These are phyloP conservation scores for Blepharisma japonicum DNA, from an alignment of 73 alveolate genomes.

Conservation along the genomic window DNA sequence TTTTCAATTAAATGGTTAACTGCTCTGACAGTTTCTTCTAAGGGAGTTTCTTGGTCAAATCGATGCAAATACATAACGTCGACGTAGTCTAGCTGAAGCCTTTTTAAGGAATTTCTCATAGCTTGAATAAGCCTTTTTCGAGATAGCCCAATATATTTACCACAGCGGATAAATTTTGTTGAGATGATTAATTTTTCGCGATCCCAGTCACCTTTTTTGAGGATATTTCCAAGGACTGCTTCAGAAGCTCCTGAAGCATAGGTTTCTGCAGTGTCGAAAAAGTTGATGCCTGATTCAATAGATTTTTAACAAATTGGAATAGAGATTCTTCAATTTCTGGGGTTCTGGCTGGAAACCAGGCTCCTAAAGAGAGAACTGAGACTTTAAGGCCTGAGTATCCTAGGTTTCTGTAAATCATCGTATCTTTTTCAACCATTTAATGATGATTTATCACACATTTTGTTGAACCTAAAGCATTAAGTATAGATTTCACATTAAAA, in stretches of 20 bases:
- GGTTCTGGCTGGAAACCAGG: conserved; percentile 45
- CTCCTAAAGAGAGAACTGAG: not conserved
- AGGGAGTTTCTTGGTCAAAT: conserved; percentile 84
- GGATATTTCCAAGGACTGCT: conserved; percentile 51
- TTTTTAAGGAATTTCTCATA: conserved; percentile 65
- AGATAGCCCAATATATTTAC: conserved; percentile 62
- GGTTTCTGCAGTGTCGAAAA: conserved; percentile 94
- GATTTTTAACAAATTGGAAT: conserved; percentile 53
- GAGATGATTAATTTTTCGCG: conserved; percentile 75
- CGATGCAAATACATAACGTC: conserved; percentile 91
- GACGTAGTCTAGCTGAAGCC: conserved; percentile 81
- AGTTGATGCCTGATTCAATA: conserved; percentile 84
- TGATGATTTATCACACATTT: no score
- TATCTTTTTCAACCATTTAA: no score
- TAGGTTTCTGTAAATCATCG: conserved; percentile 2
- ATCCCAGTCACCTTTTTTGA: conserved; percentile 48
- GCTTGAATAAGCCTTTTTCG: conserved; percentile 91
- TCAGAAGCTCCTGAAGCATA: conserved; percentile 89
- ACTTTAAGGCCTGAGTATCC: conserved; percentile 18
- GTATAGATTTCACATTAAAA: no score
- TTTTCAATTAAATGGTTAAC: conserved; percentile 80
- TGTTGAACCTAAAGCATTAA: no score
- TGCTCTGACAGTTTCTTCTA: conserved; percentile 90
- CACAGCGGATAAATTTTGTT: conserved; percentile 69
- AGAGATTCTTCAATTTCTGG: conserved; percentile 35